phyloP scores from a whole-genome alignment of 306 rosid genomes.

The Cicer bijugum region DNA sequence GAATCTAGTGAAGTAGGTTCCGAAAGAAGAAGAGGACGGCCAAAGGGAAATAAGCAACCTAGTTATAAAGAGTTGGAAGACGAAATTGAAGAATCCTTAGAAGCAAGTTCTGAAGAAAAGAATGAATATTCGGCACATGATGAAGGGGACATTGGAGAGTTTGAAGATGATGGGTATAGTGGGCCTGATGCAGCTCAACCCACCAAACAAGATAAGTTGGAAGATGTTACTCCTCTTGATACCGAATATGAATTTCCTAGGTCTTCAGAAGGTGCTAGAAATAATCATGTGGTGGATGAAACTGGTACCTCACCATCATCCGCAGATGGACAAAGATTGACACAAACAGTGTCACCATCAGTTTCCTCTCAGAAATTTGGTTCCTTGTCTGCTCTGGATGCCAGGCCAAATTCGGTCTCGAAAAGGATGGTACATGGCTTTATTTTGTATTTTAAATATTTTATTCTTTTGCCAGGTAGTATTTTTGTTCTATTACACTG shows the following conservation, averaged over 20 bases:
- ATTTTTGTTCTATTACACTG: conserved; percentile 43
- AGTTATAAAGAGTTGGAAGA: conserved; percentile 91
- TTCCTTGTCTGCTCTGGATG: conserved; percentile 85
- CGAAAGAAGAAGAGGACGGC: conserved; percentile 87
- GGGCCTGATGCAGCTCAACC: conserved; percentile 68
- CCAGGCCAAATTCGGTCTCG: conserved; percentile 75
- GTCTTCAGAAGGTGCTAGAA: conserved; percentile 60
- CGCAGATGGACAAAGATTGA: conserved; percentile 67
- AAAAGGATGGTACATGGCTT: conserved; percentile 67
- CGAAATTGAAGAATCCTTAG: conserved; percentile 78
- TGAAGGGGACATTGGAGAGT: conserved; percentile 83
- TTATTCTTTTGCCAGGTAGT: conserved; percentile 32
- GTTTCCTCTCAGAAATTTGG: conserved; percentile 90
- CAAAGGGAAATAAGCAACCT: conserved; percentile 70
- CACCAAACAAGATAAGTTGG: conserved; percentile 58
- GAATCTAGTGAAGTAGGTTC: conserved; percentile 77
- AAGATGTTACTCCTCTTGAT: conserved; percentile 61
- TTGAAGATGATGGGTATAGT: conserved; percentile 81
- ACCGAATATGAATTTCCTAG: conserved; percentile 65
- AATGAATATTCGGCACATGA: conserved; percentile 79
- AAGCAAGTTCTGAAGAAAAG: conserved; percentile 88
- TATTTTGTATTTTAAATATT: conserved; percentile 45
- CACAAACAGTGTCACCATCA: conserved; percentile 63
- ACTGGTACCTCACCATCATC: conserved; percentile 84
- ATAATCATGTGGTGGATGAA: conserved; percentile 64